Evolutionary conservation across 1,139 yeast genomes (phyloP).

Genomic region (Geotrichum phurueaensis): DNA sequence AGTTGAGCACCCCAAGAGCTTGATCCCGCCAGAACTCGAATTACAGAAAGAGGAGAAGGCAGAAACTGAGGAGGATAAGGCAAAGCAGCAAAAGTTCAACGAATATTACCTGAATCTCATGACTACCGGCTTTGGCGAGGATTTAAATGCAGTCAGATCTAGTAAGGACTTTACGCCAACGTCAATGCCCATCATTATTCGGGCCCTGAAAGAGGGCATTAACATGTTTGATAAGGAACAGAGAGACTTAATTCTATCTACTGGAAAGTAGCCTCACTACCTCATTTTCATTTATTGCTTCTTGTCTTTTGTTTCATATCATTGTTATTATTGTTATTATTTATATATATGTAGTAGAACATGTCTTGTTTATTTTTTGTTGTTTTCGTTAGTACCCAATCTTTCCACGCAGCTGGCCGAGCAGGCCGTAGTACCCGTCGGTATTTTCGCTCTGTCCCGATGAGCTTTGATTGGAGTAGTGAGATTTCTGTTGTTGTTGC

Average conservation of each 20-base stretch:
- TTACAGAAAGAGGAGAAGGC: background rate
- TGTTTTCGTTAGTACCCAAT: slow-evolving; percentile 21
- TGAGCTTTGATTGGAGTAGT: background rate
- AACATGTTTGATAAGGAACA: slow-evolving; percentile 36
- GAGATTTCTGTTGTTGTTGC: background rate
- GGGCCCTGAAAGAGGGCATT: slow-evolving; percentile 37
- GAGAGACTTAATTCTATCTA: slow-evolving; percentile 22
- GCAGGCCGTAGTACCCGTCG: slow-evolving; percentile 21
- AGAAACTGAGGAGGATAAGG: slow-evolving; percentile 2
- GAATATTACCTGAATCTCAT: slow-evolving; percentile 33
- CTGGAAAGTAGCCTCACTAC: background rate
- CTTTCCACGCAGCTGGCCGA: slow-evolving; percentile 23
- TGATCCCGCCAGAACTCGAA: slow-evolving; percentile 13
- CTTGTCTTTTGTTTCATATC: background rate
- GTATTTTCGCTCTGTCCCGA: background rate
- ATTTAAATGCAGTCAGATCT: slow-evolving; percentile 35
- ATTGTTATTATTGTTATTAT: background rate
- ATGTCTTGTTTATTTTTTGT: background rate
- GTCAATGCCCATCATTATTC: slow-evolving; percentile 33
- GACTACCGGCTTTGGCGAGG: slow-evolving; percentile 36
- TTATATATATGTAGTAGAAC: background rate
- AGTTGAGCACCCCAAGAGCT: slow-evolving; percentile 12
- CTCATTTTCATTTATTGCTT: background rate
- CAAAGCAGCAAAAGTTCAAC: slow-evolving; percentile 27
- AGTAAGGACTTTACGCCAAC: slow-evolving; percentile 36